Percentiles rank a stretch among this genome's conserved stretches.
Evolutionary conservation across 768 basidiomycete species (phyloP).

Genomic region (Auricularia cornea): DNA sequence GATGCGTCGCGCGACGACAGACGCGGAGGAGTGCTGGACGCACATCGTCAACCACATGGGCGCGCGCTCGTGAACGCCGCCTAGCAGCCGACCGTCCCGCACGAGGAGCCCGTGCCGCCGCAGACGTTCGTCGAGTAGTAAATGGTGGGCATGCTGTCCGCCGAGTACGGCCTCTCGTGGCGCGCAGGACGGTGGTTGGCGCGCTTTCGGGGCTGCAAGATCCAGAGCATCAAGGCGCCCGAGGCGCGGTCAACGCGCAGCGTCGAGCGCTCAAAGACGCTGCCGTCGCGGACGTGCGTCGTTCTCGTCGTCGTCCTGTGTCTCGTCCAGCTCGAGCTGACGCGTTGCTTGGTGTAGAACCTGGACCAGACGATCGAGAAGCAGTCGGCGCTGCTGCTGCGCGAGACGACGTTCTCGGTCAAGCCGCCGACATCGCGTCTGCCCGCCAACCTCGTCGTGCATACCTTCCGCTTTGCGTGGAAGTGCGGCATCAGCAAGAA

Average conservation of each 20-base stretch:
- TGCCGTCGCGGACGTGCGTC: slow-evolving; percentile 83
- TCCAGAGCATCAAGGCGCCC: slow-evolving; percentile 74
- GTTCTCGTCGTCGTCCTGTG: no score
- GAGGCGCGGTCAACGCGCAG: slow-evolving; percentile 62
- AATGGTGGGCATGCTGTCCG: slow-evolving; percentile 67
- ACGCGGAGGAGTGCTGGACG: no score
- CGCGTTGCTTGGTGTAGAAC: slow-evolving; percentile 40
- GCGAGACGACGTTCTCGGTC: slow-evolving; percentile 75
- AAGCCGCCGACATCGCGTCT: slow-evolving; percentile 74
- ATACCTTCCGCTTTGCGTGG: slow-evolving; percentile 98
- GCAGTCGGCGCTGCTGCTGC: slow-evolving; percentile 65
- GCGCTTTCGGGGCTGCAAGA: slow-evolving; percentile 31
- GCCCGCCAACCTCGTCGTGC: slow-evolving; percentile 77
- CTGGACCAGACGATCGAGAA: slow-evolving; percentile 86
- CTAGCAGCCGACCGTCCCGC: no score
- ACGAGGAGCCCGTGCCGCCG: no score
- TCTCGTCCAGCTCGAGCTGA: background rate
- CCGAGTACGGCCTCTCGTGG: slow-evolving; percentile 41
- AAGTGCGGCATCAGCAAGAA: slow-evolving; percentile 83
- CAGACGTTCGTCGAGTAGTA: slow-evolving; percentile 68
- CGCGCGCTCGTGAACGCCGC: slow-evolving; percentile 25
- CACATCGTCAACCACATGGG: slow-evolving; percentile 65
- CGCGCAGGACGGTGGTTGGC: background rate
- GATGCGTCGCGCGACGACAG: no score
- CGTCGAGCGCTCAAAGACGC: slow-evolving; percentile 71